Conservation (phyloP, 2,329 filamentous ascomycete genomes). For the Hortaea sp. region DNA sequence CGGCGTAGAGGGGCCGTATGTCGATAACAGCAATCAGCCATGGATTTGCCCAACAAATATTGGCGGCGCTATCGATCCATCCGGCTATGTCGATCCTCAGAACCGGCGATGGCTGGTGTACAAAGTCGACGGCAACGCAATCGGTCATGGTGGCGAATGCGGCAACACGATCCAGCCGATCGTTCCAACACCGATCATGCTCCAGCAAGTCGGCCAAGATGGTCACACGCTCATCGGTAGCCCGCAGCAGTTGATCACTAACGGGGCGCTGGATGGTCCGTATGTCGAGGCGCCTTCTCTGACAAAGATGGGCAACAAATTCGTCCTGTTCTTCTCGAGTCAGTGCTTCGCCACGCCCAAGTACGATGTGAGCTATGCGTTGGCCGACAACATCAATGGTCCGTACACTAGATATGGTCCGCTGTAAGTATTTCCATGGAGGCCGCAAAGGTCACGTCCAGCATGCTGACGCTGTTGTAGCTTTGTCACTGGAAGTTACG, state of each 20-base stretch:
- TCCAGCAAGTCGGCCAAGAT: constrained; percentile 19
- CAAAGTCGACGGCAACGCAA: constrained; percentile 23
- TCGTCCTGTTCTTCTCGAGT: constrained; percentile 22
- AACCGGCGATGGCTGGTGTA: constrained; percentile 18
- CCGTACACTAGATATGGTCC: constrained; percentile 16
- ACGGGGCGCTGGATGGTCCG: constrained; percentile 19
- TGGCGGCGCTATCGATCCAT: constrained; percentile 21
- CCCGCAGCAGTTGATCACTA: constrained; percentile 16
- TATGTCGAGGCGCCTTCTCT: constrained; percentile 24
- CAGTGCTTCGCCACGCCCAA: constrained; percentile 19
- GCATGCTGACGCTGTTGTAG: too few relatives aligned
- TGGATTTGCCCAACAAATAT: constrained; percentile 17
- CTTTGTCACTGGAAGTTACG: constrained; percentile 16
- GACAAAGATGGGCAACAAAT: constrained; percentile 17
- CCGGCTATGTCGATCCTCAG: constrained; percentile 14
- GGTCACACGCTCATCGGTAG: constrained; percentile 16
- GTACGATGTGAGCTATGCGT: constrained; percentile 23
- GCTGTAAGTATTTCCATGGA: constrained; percentile 9
- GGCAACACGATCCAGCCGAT: constrained; percentile 16
- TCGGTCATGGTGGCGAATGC: constrained; percentile 17
- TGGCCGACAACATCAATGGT: constrained; percentile 14
- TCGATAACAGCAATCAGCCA: constrained; percentile 12
- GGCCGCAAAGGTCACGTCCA: too few relatives aligned
- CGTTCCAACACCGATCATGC: constrained; percentile 18
- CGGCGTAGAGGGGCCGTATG: constrained; percentile 19